Conservation (phyloP, 2,329 filamentous ascomycete genomes). For the Nothophoma quercina region DNA sequence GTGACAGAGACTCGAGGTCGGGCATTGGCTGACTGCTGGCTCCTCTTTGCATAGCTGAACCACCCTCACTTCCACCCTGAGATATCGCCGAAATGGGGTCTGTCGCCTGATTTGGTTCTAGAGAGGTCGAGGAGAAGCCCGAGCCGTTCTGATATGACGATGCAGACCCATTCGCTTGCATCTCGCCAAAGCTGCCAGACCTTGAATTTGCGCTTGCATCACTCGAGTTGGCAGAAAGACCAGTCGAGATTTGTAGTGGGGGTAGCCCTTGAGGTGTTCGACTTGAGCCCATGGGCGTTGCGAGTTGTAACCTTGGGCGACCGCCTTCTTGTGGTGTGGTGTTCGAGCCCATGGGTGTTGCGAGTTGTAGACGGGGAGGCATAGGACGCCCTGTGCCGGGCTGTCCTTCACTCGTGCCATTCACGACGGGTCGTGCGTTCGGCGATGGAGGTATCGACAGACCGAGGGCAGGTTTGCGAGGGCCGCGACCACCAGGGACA, state of each 20-base stretch:
- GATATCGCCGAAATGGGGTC: slow-evolving; percentile 91
- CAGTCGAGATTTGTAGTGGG: slow-evolving; percentile 62
- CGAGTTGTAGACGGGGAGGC: slow-evolving; percentile 81
- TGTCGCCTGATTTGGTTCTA: slow-evolving; percentile 67
- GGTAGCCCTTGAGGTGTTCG: slow-evolving; percentile 70
- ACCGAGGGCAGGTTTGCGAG: slow-evolving; percentile 78
- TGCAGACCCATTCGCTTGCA: slow-evolving; percentile 81
- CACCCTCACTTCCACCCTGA: slow-evolving; percentile 75
- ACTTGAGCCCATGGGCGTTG: slow-evolving; percentile 88
- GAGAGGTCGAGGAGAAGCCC: slow-evolving; percentile 75
- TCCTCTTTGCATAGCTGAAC: slow-evolving; percentile 77
- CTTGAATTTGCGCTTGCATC: slow-evolving; percentile 83
- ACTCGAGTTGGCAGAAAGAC: slow-evolving; percentile 74
- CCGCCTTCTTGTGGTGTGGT: slow-evolving; percentile 74
- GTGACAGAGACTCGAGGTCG: slow-evolving; percentile 78
- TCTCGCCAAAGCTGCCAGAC: slow-evolving; percentile 85
- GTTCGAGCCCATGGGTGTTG: slow-evolving; percentile 86
- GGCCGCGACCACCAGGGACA: slow-evolving; percentile 71
- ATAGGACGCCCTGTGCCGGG: slow-evolving; percentile 58
- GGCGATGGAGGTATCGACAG: slow-evolving; percentile 90
- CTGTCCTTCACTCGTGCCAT: slow-evolving; percentile 56
- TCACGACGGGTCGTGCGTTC: slow-evolving; percentile 79
- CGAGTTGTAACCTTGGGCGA: slow-evolving; percentile 79
- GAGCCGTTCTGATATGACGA: slow-evolving; percentile 80
- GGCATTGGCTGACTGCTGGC: slow-evolving; percentile 79